phyloP scores from a whole-genome alignment of 331 rosid genomes.

The Quercus phellos region DNA sequence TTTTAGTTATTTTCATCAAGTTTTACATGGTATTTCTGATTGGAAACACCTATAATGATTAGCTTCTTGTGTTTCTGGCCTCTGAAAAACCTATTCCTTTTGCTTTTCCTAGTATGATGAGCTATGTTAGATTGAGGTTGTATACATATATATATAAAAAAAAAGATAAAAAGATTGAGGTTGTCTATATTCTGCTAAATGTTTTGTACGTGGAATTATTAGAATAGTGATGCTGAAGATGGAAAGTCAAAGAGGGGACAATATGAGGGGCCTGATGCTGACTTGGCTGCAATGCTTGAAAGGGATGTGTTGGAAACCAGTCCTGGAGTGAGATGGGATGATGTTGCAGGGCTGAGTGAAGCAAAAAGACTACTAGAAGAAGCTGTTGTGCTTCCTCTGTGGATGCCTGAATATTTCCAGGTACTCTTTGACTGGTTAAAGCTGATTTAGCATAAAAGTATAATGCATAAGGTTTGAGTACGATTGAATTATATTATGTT shows the following conservation, averaged over 20 bases:
- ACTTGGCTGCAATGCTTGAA: conserved; percentile 97
- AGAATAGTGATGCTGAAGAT: conserved; percentile 87
- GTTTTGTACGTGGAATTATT: conserved; percentile 13
- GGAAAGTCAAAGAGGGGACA: conserved; percentile 69
- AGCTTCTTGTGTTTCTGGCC: not conserved
- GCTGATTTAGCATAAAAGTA: not conserved
- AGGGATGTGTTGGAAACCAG: conserved; percentile 88
- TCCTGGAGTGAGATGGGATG: conserved; percentile 99
- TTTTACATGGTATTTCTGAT: not conserved
- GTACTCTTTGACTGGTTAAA: conserved; percentile 36
- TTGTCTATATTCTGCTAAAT: conserved; percentile 2
- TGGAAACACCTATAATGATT: not conserved
- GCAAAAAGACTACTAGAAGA: conserved; percentile 96
- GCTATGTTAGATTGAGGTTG: not conserved
- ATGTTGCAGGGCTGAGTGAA: conserved; percentile 86
- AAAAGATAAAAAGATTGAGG: not conserved
- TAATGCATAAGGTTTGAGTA: not conserved
- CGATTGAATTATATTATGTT: not conserved
- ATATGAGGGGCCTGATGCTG: conserved; percentile 97
- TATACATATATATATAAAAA: no score
- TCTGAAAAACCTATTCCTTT: not conserved
- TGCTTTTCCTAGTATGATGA: not conserved
- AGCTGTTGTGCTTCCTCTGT: conserved; percentile 97
- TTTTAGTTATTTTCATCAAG: not conserved
- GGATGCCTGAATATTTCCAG: conserved; percentile 99